Conservation (phyloP, 169 alveolate species). For the Eimeria tenella region DNA sequence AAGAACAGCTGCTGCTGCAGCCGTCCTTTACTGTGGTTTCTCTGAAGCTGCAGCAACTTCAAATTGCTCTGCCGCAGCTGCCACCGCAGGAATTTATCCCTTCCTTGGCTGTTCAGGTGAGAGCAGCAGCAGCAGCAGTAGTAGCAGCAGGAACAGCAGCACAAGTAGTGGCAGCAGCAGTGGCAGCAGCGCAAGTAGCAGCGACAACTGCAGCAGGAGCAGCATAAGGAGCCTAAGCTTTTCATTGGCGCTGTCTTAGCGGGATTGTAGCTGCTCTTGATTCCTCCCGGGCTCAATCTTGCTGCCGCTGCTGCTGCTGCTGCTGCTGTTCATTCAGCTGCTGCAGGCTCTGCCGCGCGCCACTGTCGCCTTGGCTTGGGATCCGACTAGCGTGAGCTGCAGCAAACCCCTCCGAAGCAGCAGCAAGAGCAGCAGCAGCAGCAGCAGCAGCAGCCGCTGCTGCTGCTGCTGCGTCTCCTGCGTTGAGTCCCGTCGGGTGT, state of each 20-base stretch:
- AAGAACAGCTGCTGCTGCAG: background rate
- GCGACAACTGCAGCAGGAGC: too few species aligned
- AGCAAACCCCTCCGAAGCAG: background rate
- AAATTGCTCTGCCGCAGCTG: slow-evolving; percentile 10
- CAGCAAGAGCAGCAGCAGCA: background rate
- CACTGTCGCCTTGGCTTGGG: slow-evolving; percentile 3
- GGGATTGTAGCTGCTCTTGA: background rate
- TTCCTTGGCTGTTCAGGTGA: background rate
- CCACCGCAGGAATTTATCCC: background rate
- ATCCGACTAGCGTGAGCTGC: too few species aligned
- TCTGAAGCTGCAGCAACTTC: background rate
- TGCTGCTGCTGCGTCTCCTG: slow-evolving; percentile 18
- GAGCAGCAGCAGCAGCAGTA: background rate
- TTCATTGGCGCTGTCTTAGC: too few species aligned
- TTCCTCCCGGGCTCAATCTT: background rate
- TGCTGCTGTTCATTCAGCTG: background rate
- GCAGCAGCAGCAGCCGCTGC: slow-evolving; percentile 2
- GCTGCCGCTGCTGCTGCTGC: slow-evolving; percentile 19
- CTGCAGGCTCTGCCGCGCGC: slow-evolving; percentile 18
- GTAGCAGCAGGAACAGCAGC: slow-evolving; percentile 21
- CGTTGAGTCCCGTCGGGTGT: background rate
- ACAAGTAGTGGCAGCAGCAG: too few species aligned
- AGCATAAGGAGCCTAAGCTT: background rate
- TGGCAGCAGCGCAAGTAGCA: too few species aligned
- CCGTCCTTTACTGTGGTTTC: background rate